These are phyloP conservation scores for Paspalum vaginatum DNA, from an alignment of 176 grass and related monocot genomes.

Conservation along the genomic window DNA sequence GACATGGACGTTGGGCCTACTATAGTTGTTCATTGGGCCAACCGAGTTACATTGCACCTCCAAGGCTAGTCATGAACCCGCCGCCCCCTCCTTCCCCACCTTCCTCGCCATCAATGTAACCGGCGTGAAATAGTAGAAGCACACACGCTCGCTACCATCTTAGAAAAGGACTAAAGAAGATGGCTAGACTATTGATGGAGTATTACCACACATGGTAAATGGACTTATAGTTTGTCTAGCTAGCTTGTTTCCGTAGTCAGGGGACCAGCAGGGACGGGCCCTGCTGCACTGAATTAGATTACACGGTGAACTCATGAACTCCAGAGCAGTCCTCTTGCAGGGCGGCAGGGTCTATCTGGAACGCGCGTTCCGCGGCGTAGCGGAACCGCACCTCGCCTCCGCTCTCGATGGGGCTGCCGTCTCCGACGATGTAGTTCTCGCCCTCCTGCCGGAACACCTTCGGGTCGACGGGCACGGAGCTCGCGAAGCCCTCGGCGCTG, in stretches of 20 bases:
- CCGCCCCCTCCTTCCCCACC: too few species aligned
- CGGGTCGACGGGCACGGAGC: constrained; percentile 52
- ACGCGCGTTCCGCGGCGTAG: constrained; percentile 58
- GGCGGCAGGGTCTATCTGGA: constrained; percentile 48
- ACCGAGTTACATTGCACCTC: too few species aligned
- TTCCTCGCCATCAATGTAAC: too few species aligned
- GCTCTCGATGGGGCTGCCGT: constrained; percentile 42
- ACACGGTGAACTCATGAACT: not conserved
- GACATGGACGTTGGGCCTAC: too few species aligned
- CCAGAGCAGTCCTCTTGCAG: constrained; percentile 38
- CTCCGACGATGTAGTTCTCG: constrained; percentile 44
- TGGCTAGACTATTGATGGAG: too few species aligned
- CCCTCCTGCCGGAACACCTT: constrained; percentile 48
- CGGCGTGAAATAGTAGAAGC: too few species aligned
- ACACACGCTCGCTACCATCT: too few species aligned
- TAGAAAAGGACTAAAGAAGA: too few species aligned
- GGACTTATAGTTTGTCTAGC: not conserved
- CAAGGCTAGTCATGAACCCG: too few species aligned
- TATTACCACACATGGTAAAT: too few species aligned
- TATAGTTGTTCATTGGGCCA: too few species aligned
- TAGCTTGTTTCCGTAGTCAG: not conserved
- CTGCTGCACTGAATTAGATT: not conserved
- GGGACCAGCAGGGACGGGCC: not conserved
- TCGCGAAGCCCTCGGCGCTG: constrained; percentile 52
- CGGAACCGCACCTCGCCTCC: constrained; percentile 38